Evolutionary conservation across 2,329 filamentous ascomycete species (phyloP).

Genomic region (Curvularia eragrostidis): DNA sequence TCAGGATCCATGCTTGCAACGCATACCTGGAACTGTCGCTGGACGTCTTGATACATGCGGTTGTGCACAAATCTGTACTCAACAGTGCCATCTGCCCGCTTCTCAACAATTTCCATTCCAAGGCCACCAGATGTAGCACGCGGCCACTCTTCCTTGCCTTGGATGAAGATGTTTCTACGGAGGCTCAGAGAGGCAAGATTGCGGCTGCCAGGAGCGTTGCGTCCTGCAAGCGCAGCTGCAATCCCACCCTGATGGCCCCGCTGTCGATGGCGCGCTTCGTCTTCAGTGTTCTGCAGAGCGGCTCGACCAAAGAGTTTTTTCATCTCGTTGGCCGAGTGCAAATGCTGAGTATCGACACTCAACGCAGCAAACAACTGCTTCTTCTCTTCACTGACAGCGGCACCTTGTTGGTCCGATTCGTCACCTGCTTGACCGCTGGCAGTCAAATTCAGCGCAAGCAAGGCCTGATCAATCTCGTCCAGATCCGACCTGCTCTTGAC

Average conservation of each 20-base stretch:
- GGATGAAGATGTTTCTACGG: constrained; percentile 81
- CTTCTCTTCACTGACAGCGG: constrained; percentile 47
- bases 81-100: constrained; percentile 63
- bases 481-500: constrained; percentile 46
- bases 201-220: constrained; percentile 62
- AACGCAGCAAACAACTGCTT: constrained; percentile 63
- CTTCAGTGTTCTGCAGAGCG: constrained; percentile 64
- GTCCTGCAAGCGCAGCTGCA: constrained; percentile 62
- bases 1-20: constrained; percentile 88
- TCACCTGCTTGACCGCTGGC: constrained; percentile 25
- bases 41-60: constrained; percentile 73
- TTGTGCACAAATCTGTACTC: constrained; percentile 84
- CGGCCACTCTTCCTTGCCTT: constrained; percentile 88
- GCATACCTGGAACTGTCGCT: constrained; percentile 76
- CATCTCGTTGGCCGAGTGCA: constrained; percentile 94
- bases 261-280: constrained; percentile 58
- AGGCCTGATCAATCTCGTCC: constrained; percentile 71
- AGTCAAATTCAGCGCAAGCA: constrained; percentile 62
- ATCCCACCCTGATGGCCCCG: constrained; percentile 65
- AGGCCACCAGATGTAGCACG: constrained; percentile 79
- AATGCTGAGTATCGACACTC: constrained; percentile 70
- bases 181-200: constrained; percentile 74
- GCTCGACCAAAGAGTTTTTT: constrained; percentile 72
- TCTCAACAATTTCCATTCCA: constrained; percentile 75
- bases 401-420: constrained; percentile 25